phyloP scores from a whole-genome alignment of 1,284 basidiomycete genomes.

The Golubevia sp. region DNA sequence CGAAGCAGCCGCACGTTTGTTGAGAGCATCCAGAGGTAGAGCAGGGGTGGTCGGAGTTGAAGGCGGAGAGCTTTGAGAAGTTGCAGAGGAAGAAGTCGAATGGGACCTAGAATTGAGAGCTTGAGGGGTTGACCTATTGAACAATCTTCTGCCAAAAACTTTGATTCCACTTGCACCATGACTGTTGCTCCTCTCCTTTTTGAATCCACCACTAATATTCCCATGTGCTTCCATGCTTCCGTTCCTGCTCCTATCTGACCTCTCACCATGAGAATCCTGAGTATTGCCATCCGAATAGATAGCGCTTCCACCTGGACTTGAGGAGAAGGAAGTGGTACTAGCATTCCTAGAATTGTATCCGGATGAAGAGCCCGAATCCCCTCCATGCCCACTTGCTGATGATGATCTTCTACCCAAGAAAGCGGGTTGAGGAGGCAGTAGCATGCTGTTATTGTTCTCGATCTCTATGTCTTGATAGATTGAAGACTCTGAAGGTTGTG shows the following conservation, averaged over 20 bases:
- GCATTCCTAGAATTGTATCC: conserved; percentile 13
- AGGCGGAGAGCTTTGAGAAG: conserved; percentile 21
- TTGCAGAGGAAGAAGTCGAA: conserved; percentile 20
- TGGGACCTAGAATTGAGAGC: conserved; percentile 20
- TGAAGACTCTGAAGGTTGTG: background rate
- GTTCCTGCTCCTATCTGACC: background rate
- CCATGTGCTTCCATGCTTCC: background rate
- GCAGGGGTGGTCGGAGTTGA: conserved; percentile 23
- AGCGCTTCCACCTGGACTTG: conserved; percentile 14
- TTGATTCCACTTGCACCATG: conserved; percentile 4
- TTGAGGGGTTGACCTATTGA: conserved; percentile 19
- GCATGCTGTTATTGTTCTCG: background rate
- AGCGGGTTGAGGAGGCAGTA: background rate
- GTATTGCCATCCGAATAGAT: background rate
- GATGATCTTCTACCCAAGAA: background rate
- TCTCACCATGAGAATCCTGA: background rate
- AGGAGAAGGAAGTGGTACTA: conserved; percentile 20
- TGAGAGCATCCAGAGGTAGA: conserved; percentile 10
- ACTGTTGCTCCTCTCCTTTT: background rate
- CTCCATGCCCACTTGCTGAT: background rate
- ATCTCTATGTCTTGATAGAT: background rate
- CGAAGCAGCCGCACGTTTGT: background rate
- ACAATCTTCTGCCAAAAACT: conserved; percentile 19
- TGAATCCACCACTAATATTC: background rate
- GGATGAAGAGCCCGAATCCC: background rate